phyloP scores from a whole-genome alignment of 225 moss, liverwort and hornwort genomes.

The Bryum argenteum region DNA sequence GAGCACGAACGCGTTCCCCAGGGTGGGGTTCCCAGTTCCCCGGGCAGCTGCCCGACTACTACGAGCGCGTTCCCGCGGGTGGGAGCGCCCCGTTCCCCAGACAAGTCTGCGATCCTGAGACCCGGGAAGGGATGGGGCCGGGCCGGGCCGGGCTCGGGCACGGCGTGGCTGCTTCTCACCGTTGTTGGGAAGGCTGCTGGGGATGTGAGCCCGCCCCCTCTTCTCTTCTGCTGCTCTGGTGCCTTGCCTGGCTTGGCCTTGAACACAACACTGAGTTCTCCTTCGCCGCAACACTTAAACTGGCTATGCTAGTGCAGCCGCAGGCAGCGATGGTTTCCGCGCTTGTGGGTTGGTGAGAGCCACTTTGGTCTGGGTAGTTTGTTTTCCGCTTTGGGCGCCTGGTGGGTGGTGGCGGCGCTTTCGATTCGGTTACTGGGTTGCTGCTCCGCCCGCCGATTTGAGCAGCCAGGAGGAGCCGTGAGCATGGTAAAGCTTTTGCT shows the following conservation, averaged over 20 bases:
- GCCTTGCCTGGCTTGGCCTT: neutral
- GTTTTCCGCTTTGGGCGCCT: neutral
- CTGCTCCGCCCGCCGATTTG: conserved; percentile 21
- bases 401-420: neutral
- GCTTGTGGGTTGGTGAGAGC: neutral
- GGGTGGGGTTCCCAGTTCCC: neutral
- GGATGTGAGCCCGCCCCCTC: conserved; percentile 35
- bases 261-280: neutral
- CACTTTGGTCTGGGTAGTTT: neutral
- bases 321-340: conserved; percentile 24
- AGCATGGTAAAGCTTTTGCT: conserved; percentile 4
- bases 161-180: conserved; percentile 55
- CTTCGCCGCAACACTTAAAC: conserved; percentile 19
- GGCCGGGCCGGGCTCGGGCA: conserved; percentile 31
- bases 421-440: conserved; percentile 22
- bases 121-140: conserved; percentile 18
- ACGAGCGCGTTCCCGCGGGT: neutral
- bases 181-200: conserved; percentile 34
- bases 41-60: neutral
- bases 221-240: conserved; percentile 14
- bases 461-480: neutral
- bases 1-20: conserved; percentile 15
- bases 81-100: neutral
- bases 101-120: conserved; percentile 25
- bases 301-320: neutral